Evolutionary conservation across 2,329 filamentous ascomycete species (phyloP).

Genomic region (Akanthomyces dipterigenus): DNA sequence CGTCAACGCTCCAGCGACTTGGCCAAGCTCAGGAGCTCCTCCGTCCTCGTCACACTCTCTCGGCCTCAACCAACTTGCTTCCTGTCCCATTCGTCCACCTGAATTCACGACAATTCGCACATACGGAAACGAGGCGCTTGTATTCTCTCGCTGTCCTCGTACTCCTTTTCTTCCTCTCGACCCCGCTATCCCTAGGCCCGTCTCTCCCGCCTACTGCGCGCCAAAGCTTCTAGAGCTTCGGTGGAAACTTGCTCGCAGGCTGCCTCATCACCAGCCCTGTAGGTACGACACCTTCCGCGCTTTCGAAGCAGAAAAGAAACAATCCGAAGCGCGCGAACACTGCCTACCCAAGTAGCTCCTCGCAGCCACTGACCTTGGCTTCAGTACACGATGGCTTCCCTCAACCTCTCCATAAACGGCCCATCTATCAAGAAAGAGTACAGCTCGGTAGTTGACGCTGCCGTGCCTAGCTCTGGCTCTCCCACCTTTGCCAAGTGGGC

Average conservation of each 20-base stretch:
- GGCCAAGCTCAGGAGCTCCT: conserved; percentile 8
- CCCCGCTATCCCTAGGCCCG: not conserved
- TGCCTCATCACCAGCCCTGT: conserved; percentile 9
- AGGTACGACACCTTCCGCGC: not conserved
- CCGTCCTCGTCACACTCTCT: conserved; percentile 1
- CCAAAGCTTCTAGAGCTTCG: conserved; percentile 10
- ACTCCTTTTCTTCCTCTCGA: not conserved
- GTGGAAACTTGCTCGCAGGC: conserved; percentile 6
- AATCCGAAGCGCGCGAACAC: not conserved
- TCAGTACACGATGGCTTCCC: conserved; percentile 58
- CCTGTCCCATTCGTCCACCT: not conserved
- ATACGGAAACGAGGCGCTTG: not conserved
- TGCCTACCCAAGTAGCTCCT: not conserved
- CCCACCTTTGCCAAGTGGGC: conserved; percentile 89
- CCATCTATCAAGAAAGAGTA: conserved; percentile 81
- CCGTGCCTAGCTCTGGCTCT: conserved; percentile 51
- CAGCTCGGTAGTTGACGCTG: conserved; percentile 49
- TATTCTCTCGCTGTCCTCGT: not conserved
- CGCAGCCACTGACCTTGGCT: conserved; percentile 15
- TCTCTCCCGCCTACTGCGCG: not conserved
- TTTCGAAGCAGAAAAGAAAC: not conserved
- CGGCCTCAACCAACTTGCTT: not conserved
- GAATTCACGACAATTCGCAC: not conserved
- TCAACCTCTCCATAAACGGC: conserved; percentile 73
- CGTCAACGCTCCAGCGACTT: conserved; percentile 7